These are phyloP conservation scores for Beta lomatogona DNA, from an alignment of 179 eudicot genomes.

Conservation along the genomic window DNA sequence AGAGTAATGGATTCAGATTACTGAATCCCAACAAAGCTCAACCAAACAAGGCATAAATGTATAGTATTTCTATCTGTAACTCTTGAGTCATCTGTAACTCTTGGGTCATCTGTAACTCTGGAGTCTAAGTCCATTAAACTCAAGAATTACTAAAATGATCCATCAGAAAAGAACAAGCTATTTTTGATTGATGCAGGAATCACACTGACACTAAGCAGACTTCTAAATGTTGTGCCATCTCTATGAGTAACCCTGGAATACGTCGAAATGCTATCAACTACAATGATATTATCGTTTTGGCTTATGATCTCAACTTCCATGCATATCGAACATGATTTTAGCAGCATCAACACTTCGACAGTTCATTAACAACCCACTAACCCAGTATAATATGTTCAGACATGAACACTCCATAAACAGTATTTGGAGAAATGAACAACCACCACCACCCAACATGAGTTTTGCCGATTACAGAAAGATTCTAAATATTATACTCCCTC, in stretches of 20 bases:
- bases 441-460: no score
- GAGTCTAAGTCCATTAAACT: not conserved
- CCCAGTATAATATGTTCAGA: not conserved
- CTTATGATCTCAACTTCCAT: not conserved
- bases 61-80: not conserved
- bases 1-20: no score
- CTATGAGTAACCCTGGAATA: not conserved
- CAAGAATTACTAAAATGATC: not conserved
- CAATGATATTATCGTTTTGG: not conserved
- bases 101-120: not conserved
- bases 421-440: no score
- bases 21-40: no score
- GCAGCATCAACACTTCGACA: not conserved
- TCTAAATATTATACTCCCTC: no score
- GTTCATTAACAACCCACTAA: not conserved
- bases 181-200: not conserved
- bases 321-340: not conserved
- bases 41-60: no score
- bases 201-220: not conserved
- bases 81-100: no score
- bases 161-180: not conserved
- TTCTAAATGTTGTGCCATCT: not conserved
- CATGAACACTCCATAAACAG: not conserved
- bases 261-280: not conserved
- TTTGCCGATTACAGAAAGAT: no score